Evolutionary conservation across 805 yeast species (phyloP), one percentile per base, ranked within the genome.

Genomic region (Lachancea sp.): DNA sequence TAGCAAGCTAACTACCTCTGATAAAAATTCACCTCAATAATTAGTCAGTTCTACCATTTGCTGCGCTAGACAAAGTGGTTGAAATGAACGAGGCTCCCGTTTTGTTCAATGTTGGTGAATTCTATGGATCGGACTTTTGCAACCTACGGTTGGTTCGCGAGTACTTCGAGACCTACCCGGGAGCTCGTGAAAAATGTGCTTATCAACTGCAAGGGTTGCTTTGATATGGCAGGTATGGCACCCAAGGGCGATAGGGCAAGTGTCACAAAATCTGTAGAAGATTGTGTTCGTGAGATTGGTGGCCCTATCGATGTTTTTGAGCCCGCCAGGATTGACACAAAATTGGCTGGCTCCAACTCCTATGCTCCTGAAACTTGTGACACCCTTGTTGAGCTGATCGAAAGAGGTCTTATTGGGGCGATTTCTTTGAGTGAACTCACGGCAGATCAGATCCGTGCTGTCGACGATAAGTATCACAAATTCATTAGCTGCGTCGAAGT

Each of bases 371-470:
- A 78, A 15, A 70, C 80, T 0, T 68, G 83, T 33, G 64, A 65
- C 18, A 72, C 72, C 34, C 64, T 87, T 45, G 71, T 72, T 42
- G 78, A 76, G 42, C 72, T 69, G 41, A 74, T 83, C 37, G 75
- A 80, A 42, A 61, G 67, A 8, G 94, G 94, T 13, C 69, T 65
- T 31, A 71, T 87, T 49, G 79, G 77, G 37, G 88, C 83, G 19
- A 71, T 82, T 39, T 80, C 95, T 1, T 64, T 88, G 34, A 77
- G 87, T 38, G 96, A 88, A 62, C 83, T 78, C 15, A 69, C 75
- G 16, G 80, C 75, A 4, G 69, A 67, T 0, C 74, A 89, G 11
- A 72, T 89, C 42, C 57, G 61, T 17, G 74, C 74, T 45, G 89
- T 92, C 3, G 61, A 66, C 26, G 61, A 67, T 30, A 72, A 75